A percentile compares a stretch with the other conserved stretches of the same genome.
phyloP scores from a whole-genome alignment of 352 stramenopile genomes.

The Globisporangium mamillatum region DNA sequence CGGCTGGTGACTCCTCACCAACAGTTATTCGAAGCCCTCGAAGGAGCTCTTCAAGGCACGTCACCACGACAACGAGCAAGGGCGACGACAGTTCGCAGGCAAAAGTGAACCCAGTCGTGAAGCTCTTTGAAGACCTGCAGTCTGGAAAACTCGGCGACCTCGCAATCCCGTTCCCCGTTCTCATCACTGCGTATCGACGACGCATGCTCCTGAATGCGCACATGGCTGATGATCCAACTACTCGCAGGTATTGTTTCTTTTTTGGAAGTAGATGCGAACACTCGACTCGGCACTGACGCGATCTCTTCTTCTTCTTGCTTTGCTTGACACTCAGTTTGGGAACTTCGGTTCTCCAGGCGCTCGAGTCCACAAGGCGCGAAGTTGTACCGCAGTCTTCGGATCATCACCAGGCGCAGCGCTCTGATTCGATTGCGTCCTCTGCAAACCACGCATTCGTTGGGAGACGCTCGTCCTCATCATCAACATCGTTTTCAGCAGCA shows the following conservation, averaged over 20 bases:
- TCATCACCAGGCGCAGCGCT: slow-evolving; percentile 9
- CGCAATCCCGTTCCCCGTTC: slow-evolving; percentile 64
- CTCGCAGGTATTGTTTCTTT: slow-evolving; percentile 24
- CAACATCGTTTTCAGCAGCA: not conserved
- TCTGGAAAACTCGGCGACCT: slow-evolving; percentile 74
- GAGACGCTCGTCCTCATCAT: slow-evolving; percentile 3
- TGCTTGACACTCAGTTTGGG: slow-evolving; percentile 8
- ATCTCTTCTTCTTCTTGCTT: not conserved
- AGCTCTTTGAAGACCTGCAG: slow-evolving; percentile 78
- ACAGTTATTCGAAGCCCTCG: not conserved
- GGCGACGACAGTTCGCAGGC: not conserved
- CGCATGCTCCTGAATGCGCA: slow-evolving; percentile 82
- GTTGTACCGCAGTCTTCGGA: not conserved
- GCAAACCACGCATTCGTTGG: slow-evolving; percentile 12
- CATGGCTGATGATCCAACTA: slow-evolving; percentile 64
- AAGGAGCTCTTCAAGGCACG: not conserved
- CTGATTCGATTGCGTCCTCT: not conserved
- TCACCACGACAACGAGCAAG: not conserved
- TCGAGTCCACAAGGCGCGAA: slow-evolving; percentile 54
- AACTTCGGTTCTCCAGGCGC: slow-evolving; percentile 41
- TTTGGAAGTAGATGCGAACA: not conserved
- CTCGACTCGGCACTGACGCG: not conserved
- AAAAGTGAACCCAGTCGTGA: slow-evolving; percentile 57
- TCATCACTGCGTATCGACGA: slow-evolving; percentile 77
- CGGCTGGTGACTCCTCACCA: not conserved